These are phyloP conservation scores for Coemansia sp. DNA, from an alignment of 192 early-diverging fungal species.

Conservation along the genomic window DNA sequence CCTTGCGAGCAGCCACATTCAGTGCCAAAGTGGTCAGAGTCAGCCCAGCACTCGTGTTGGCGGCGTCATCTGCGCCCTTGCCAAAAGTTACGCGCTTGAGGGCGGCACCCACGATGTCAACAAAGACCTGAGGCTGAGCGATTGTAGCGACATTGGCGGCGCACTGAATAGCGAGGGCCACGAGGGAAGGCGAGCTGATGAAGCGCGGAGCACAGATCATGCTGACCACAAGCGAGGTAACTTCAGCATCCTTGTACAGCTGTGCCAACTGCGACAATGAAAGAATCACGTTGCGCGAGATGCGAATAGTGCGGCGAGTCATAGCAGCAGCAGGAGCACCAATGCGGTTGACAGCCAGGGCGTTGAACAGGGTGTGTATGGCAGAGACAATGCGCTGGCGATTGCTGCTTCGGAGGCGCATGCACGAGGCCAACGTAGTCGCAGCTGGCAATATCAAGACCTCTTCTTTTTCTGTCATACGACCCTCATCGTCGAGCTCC, in stretches of 20 bases:
- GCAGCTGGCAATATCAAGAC: slow-evolving; percentile 31
- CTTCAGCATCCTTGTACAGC: slow-evolving; percentile 43
- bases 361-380: slow-evolving; percentile 40
- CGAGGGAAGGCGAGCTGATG: slow-evolving; percentile 45
- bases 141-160: slow-evolving; percentile 63
- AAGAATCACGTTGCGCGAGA: slow-evolving; percentile 42
- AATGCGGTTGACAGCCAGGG: slow-evolving; percentile 24
- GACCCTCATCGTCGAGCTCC: slow-evolving; percentile 10
- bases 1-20: slow-evolving; percentile 16
- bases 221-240: slow-evolving; percentile 62
- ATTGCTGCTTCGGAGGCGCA: background rate
- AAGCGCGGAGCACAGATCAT: slow-evolving; percentile 63
- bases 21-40: slow-evolving; percentile 26
- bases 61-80: slow-evolving; percentile 4
- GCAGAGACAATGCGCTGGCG: slow-evolving; percentile 18
- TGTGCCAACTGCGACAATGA: slow-evolving; percentile 34
- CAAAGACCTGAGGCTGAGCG: slow-evolving; percentile 56
- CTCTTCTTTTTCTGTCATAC: slow-evolving; percentile 9
- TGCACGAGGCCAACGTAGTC: slow-evolving; percentile 24
- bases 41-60: slow-evolving; percentile 22
- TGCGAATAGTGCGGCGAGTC: slow-evolving; percentile 14
- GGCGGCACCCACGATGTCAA: slow-evolving; percentile 56
- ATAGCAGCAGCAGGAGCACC: background rate
- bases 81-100: slow-evolving; percentile 40
- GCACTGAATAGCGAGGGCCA: slow-evolving; percentile 55